phyloP scores from a whole-genome alignment of 345 rosid species.

The Syzygium grande region DNA sequence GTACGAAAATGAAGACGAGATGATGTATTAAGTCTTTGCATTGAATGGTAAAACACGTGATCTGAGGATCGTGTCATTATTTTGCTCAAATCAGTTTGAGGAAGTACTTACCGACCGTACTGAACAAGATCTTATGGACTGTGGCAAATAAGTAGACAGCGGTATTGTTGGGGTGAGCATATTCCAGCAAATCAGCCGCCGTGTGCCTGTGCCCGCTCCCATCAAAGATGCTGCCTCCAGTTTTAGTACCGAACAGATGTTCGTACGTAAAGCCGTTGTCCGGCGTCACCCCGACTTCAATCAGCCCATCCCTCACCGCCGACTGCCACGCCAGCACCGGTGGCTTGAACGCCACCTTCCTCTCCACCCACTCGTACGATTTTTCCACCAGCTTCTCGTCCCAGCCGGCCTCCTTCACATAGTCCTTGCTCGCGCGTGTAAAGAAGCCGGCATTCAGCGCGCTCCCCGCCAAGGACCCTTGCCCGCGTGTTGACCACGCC shows the following conservation, averaged over 20 bases:
- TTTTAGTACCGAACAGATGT: slow-evolving; percentile 62
- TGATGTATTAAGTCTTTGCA: background rate
- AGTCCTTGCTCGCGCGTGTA: slow-evolving; percentile 40
- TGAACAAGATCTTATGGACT: slow-evolving; percentile 49
- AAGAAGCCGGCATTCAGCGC: slow-evolving; percentile 78
- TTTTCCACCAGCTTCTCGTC: slow-evolving; percentile 25
- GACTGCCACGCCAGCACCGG: slow-evolving; percentile 56
- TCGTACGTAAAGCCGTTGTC: slow-evolving; percentile 64
- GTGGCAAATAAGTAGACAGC: slow-evolving; percentile 59
- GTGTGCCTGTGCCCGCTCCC: slow-evolving; percentile 61
- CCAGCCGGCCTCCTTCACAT: slow-evolving; percentile 45
- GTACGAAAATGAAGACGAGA: background rate
- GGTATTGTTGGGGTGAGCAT: slow-evolving; percentile 40
- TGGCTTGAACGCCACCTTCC: slow-evolving; percentile 52
- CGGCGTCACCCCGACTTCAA: slow-evolving; percentile 59
- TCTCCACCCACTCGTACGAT: slow-evolving; percentile 75
- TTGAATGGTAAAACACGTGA: background rate
- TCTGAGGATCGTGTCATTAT: background rate
- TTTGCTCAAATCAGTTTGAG: background rate
- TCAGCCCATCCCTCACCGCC: slow-evolving; percentile 60
- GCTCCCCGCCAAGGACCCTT: slow-evolving; percentile 80
- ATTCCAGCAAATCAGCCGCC: slow-evolving; percentile 68
- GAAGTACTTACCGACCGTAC: slow-evolving; percentile 22
- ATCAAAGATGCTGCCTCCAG: slow-evolving; percentile 73
- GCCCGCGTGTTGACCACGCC: slow-evolving; percentile 76